These are phyloP conservation scores for Rhodofomes roseus DNA, from an alignment of 1,284 basidiomycete species.

Conservation along the genomic window DNA sequence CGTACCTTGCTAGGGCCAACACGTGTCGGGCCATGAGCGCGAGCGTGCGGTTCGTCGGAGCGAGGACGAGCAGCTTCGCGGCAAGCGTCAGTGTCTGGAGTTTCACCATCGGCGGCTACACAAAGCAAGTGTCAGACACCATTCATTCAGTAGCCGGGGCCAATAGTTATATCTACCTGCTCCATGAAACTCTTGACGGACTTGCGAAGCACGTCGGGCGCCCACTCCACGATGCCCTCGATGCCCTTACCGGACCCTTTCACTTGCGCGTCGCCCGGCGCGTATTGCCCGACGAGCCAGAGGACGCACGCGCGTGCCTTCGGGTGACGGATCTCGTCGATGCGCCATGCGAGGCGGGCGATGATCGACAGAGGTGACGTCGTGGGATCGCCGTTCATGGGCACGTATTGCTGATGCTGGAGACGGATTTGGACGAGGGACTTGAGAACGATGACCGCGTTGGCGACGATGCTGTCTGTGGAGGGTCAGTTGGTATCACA, in stretches of 20 bases:
- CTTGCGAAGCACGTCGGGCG: conserved; percentile 81
- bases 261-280: conserved; percentile 30
- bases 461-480: conserved; percentile 68
- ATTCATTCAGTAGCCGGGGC: background rate
- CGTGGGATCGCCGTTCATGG: conserved; percentile 21
- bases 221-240: conserved; percentile 64
- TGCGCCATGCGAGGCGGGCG: conserved; percentile 64
- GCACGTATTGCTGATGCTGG: conserved; percentile 26
- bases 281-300: conserved; percentile 90
- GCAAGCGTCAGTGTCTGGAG: conserved; percentile 81
- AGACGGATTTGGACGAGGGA: conserved; percentile 73
- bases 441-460: conserved; percentile 82
- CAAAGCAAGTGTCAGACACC: background rate
- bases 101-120: conserved; percentile 64
- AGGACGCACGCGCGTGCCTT: conserved; percentile 81
- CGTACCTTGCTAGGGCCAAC: conserved; percentile 84
- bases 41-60: conserved; percentile 51
- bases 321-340: conserved; percentile 77
- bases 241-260: conserved; percentile 21
- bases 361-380: conserved; percentile 64
- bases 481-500: background rate
- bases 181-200: conserved; percentile 66
- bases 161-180: conserved; percentile 50
- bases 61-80: conserved; percentile 75
- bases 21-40: conserved; percentile 66